Conservation (phyloP, 768 basidiomycete genomes). For the Amyloporia xantha region DNA sequence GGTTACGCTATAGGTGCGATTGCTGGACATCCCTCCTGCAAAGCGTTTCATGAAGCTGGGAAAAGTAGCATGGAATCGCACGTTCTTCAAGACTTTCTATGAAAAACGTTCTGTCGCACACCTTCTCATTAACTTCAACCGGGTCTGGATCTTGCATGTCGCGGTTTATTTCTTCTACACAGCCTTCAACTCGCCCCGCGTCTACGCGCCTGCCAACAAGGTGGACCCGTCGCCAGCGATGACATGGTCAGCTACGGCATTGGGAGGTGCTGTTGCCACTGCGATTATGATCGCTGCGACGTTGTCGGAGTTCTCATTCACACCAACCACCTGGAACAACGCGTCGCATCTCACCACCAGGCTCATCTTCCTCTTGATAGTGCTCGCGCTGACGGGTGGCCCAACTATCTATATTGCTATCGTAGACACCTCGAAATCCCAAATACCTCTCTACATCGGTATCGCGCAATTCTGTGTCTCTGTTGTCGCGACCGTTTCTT, state of each 20-base stretch:
- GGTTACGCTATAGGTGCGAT: slow-evolving; percentile 56
- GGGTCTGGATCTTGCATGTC: slow-evolving; percentile 95
- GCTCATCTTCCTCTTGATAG: slow-evolving; percentile 83
- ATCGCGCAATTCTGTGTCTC: slow-evolving; percentile 94
- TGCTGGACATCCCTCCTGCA: slow-evolving; percentile 85
- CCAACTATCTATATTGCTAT: slow-evolving; percentile 92
- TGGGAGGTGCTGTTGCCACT: slow-evolving; percentile 94
- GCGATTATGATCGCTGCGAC: slow-evolving; percentile 93
- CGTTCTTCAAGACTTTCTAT: slow-evolving; percentile 98
- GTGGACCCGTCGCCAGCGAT: slow-evolving; percentile 73
- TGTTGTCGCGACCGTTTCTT: slow-evolving; percentile 72
- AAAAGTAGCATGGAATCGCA: slow-evolving; percentile 87
- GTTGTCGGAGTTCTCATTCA: slow-evolving; percentile 91
- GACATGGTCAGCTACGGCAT: slow-evolving; percentile 91
- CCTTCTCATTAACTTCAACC: slow-evolving; percentile 97
- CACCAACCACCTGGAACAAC: slow-evolving; percentile 99
- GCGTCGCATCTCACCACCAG: slow-evolving; percentile 95
- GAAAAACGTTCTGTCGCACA: slow-evolving; percentile 93
- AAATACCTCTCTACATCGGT: slow-evolving; percentile 84
- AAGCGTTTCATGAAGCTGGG: slow-evolving; percentile 92
- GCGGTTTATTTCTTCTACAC: slow-evolving; percentile 96
- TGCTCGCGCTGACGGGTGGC: slow-evolving; percentile 86
- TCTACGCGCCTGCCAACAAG: slow-evolving; percentile 72
- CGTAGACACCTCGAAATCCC: slow-evolving; percentile 57
- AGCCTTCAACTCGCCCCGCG: slow-evolving; percentile 90